Percentiles rank a stretch among this genome's conserved stretches.
Evolutionary conservation across 108 stramenopile genomes (phyloP).

Genomic region (Nitzschia sp.): DNA sequence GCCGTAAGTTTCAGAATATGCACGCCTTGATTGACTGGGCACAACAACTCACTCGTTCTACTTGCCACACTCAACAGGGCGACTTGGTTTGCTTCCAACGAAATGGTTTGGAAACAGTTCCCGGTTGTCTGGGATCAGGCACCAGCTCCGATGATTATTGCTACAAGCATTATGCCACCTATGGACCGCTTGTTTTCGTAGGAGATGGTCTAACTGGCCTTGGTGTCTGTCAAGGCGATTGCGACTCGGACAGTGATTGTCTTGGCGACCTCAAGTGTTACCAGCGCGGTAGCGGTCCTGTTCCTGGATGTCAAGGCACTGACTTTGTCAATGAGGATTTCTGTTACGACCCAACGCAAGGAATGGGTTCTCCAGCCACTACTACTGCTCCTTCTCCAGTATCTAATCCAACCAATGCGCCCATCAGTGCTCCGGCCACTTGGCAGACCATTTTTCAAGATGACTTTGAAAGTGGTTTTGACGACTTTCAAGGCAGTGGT

Average conservation of each 20-base stretch:
- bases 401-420: neutral
- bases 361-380: too few relatives aligned
- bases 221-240: slow-evolving; percentile 55
- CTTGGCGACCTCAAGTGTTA: slow-evolving; percentile 43
- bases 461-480: too few relatives aligned
- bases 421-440: too few relatives aligned
- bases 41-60: too few relatives aligned
- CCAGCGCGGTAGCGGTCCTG: slow-evolving; percentile 26
- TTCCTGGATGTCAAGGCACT: slow-evolving; percentile 29
- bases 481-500: too few relatives aligned
- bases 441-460: too few relatives aligned
- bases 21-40: too few relatives aligned
- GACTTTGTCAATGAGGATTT: neutral
- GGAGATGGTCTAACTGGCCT: neutral
- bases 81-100: neutral
- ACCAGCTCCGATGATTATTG: neutral
- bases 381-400: too few relatives aligned
- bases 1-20: too few relatives aligned
- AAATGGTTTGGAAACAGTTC: neutral
- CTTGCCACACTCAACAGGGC: too few relatives aligned
- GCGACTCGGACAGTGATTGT: slow-evolving; percentile 42
- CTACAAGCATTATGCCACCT: neutral
- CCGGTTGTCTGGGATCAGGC: neutral
- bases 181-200: neutral
- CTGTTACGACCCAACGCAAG: neutral